Evolutionary conservation across 768 basidiomycete genomes (phyloP).

Genomic region (Lentinula detonsa): DNA sequence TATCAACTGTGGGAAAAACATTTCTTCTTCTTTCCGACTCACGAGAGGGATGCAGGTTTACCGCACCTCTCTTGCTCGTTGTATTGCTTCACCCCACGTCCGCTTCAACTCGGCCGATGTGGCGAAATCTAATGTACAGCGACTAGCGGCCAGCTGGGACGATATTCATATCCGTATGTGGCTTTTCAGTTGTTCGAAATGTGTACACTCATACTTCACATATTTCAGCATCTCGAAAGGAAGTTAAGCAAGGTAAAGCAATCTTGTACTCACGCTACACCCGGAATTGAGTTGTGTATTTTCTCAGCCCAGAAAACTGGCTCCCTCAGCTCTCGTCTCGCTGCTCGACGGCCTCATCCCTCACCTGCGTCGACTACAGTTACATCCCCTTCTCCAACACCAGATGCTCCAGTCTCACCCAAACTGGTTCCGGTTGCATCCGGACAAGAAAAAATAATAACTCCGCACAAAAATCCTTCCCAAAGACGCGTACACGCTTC

Average conservation of each 20-base stretch:
- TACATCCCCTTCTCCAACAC: background rate
- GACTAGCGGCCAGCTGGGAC: slow-evolving; percentile 17
- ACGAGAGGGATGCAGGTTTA: background rate
- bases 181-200: background rate
- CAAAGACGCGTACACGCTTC: background rate
- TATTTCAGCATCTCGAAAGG: background rate
- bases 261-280: background rate
- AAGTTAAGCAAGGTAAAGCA: background rate
- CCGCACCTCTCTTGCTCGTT: background rate
- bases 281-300: background rate
- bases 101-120: slow-evolving; percentile 6
- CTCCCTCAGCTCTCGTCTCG: background rate
- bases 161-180: slow-evolving; percentile 29
- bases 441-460: too few species aligned
- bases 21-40: background rate
- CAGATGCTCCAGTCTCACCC: background rate
- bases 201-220: background rate
- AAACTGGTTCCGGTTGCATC: background rate
- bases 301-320: background rate
- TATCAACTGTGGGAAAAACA: background rate
- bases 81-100: background rate
- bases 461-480: background rate
- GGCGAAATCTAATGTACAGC: slow-evolving; percentile 7
- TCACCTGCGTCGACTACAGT: background rate
- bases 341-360: background rate